phyloP scores from a whole-genome alignment of 2,329 filamentous ascomycete species.

The Leptosphaerulina australis region DNA sequence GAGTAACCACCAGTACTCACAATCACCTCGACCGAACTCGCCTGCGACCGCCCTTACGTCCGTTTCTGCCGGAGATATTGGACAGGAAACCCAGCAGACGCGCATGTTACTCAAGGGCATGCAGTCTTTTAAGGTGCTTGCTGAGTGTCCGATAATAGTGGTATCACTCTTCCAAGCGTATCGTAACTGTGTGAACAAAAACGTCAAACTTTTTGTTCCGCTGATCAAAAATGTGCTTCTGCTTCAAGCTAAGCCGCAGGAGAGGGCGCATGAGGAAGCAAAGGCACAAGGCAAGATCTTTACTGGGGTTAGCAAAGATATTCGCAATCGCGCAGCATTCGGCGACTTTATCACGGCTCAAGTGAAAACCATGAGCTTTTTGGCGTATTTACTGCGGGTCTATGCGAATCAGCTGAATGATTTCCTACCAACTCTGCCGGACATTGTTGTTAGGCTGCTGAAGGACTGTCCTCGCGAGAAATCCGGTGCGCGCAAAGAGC shows the following conservation, averaged over 20 bases:
- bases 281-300: slow-evolving; percentile 80
- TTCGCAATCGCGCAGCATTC: slow-evolving; percentile 92
- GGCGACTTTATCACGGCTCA: slow-evolving; percentile 98
- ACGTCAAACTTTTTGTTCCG: slow-evolving; percentile 91
- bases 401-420: slow-evolving; percentile 87
- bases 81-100: slow-evolving; percentile 79
- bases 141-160: slow-evolving; percentile 97
- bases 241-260: slow-evolving; percentile 89
- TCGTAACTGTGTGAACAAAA: slow-evolving; percentile 75
- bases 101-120: slow-evolving; percentile 88
- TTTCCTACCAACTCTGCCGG: slow-evolving; percentile 82
- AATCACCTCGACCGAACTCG: slow-evolving; percentile 87
- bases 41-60: slow-evolving; percentile 83
- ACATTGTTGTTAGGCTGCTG: slow-evolving; percentile 86
- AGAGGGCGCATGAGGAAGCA: slow-evolving; percentile 87
- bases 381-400: slow-evolving; percentile 88
- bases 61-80: slow-evolving; percentile 72
- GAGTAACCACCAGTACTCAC: slow-evolving; percentile 69
- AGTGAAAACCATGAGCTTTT: slow-evolving; percentile 98
- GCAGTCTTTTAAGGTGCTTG: slow-evolving; percentile 98
- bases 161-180: slow-evolving; percentile 98
- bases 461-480: slow-evolving; percentile 96
- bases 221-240: slow-evolving; percentile 89
- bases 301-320: slow-evolving; percentile 88
- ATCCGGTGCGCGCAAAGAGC: slow-evolving; percentile 89